phyloP scores from a whole-genome alignment of 345 rosid species.

The Nephelium lappaceum region DNA sequence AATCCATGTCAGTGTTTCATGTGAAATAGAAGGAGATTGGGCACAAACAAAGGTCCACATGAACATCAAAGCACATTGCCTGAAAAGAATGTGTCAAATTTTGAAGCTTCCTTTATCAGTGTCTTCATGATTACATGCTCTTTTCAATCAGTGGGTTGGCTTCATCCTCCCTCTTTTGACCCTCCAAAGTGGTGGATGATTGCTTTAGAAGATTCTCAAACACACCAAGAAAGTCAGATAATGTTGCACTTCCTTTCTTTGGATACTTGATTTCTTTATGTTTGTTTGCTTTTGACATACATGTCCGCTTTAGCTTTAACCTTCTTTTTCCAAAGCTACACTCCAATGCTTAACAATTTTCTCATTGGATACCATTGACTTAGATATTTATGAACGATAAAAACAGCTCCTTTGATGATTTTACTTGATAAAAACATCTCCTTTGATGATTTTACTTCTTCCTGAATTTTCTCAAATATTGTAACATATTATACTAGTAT shows the following conservation, averaged over 20 bases:
- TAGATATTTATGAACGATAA: too few relatives aligned
- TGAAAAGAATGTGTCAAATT: not conserved
- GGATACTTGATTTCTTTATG: not conserved
- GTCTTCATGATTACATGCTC: slow-evolving; percentile 10
- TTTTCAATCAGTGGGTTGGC: not conserved
- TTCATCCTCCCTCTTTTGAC: slow-evolving; percentile 22
- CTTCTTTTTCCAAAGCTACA: slow-evolving; percentile 11
- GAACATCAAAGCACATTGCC: not conserved
- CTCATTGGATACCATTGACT: not conserved
- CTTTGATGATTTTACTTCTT: not conserved
- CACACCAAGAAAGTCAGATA: not conserved
- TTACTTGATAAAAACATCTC: too few relatives aligned
- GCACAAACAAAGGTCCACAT: not conserved
- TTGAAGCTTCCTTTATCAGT: slow-evolving; percentile 10
- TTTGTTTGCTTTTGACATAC: not conserved
- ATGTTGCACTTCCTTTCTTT: slow-evolving; percentile 9
- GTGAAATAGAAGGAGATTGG: slow-evolving; percentile 1
- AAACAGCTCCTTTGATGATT: not conserved
- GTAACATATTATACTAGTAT: too few relatives aligned
- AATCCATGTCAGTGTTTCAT: slow-evolving; percentile 1
- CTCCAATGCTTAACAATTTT: not conserved
- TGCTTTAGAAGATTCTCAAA: slow-evolving; percentile 36
- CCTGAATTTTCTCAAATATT: too few relatives aligned
- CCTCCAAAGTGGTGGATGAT: not conserved
- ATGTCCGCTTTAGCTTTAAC: not conserved